Evolutionary conservation across 78 protist species (phyloP).

Genomic region (Polysphondylium violaceum): DNA sequence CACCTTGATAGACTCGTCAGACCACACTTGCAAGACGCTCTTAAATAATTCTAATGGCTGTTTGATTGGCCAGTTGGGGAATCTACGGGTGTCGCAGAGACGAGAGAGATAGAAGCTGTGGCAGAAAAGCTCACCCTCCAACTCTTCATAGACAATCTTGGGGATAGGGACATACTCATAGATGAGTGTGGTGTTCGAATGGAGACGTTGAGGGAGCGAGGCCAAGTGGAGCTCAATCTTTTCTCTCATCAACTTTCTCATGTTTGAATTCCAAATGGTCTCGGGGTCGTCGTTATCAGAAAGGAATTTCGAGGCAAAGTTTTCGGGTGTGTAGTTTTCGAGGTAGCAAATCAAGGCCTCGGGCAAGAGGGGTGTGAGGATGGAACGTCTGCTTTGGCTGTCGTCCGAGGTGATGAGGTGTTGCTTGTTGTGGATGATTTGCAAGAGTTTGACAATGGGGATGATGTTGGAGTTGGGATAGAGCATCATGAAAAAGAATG

Average conservation of each 20-base stretch:
- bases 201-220: conserved; percentile 88
- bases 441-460: conserved; percentile 69
- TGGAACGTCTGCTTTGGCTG: background rate
- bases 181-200: conserved; percentile 78
- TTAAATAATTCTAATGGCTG: conserved; percentile 75
- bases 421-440: conserved; percentile 82
- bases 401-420: conserved; percentile 42
- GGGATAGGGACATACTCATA: conserved; percentile 87
- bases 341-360: conserved; percentile 88
- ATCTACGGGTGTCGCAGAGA: conserved; percentile 81
- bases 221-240: conserved; percentile 90
- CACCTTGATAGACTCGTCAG: conserved; percentile 72
- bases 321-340: conserved; percentile 84
- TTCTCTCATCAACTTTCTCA: conserved; percentile 88
- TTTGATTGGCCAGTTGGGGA: conserved; percentile 91
- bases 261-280: conserved; percentile 86
- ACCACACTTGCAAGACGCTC: conserved; percentile 68
- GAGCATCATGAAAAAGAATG: conserved; percentile 86
- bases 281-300: conserved; percentile 93
- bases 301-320: conserved; percentile 86
- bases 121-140: conserved; percentile 91
- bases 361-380: conserved; percentile 87
- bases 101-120: conserved; percentile 87
- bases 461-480: conserved; percentile 89
- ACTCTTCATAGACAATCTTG: conserved; percentile 71